A percentile compares a stretch with the other conserved stretches of the same genome.
Conservation (phyloP, 495 filamentous ascomycete genomes). For the Penicillium simplicissimum region DNA sequence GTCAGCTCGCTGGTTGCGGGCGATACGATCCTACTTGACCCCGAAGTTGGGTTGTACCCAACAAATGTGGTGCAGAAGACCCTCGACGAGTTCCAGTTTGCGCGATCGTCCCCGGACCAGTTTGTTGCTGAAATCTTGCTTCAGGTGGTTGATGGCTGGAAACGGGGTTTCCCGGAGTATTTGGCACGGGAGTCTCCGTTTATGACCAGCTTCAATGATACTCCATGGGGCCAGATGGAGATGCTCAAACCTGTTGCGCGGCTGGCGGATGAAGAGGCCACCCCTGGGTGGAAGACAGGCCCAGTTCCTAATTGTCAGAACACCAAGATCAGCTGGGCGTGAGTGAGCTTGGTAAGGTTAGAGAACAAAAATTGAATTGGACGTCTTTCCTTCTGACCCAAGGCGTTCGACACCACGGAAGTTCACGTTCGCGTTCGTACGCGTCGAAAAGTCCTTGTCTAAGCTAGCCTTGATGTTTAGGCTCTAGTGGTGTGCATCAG, state of each 20-base stretch:
- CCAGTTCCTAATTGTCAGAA: background rate
- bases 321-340: background rate
- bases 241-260: slow-evolving; percentile 29
- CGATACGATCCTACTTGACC: slow-evolving; percentile 20
- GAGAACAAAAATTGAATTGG: background rate
- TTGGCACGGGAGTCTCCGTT: slow-evolving; percentile 24
- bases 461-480: background rate
- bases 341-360: background rate
- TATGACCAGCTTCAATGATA: slow-evolving; percentile 30
- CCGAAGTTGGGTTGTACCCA: slow-evolving; percentile 30
- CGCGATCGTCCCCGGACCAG: slow-evolving; percentile 9
- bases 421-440: background rate
- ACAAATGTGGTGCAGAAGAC: slow-evolving; percentile 18
- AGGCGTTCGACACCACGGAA: background rate
- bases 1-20: slow-evolving; percentile 30
- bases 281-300: slow-evolving; percentile 24
- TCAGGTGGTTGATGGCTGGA: slow-evolving; percentile 33
- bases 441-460: background rate
- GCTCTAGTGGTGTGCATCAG: background rate
- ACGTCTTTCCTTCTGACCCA: background rate
- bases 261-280: slow-evolving; percentile 25
- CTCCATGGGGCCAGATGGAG: slow-evolving; percentile 23
- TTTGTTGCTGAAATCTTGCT: slow-evolving; percentile 35
- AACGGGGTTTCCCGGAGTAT: slow-evolving; percentile 26
- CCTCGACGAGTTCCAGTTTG: background rate